These are phyloP conservation scores for Carex arenaria DNA, from an alignment of 202 grass and related monocot species.

Conservation along the genomic window DNA sequence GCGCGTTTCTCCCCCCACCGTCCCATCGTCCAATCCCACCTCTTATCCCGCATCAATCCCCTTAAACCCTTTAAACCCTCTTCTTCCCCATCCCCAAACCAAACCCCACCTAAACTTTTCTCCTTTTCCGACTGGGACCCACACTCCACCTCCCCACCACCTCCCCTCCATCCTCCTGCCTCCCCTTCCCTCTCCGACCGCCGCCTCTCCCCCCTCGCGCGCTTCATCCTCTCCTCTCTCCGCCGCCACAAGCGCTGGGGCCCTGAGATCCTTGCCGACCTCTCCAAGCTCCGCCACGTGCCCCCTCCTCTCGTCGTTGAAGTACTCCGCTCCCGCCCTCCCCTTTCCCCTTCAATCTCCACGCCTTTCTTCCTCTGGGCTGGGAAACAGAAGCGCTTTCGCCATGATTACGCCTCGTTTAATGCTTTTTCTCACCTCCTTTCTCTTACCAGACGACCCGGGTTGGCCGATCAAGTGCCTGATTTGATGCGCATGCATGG, in stretches of 20 bases:
- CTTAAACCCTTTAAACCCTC: slow-evolving; percentile 20
- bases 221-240: slow-evolving; percentile 68
- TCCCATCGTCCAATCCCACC: slow-evolving; percentile 43
- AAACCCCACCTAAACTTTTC: not conserved
- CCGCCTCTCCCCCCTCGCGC: slow-evolving; percentile 62
- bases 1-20: slow-evolving; percentile 42
- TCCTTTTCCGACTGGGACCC: slow-evolving; percentile 53
- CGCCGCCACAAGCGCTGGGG: slow-evolving; percentile 59
- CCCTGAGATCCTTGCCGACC: slow-evolving; percentile 44
- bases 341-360: slow-evolving; percentile 48
- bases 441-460: slow-evolving; percentile 35
- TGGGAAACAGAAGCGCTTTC: slow-evolving; percentile 65
- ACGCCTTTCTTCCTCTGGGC: slow-evolving; percentile 89
- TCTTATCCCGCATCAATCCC: slow-evolving; percentile 36
- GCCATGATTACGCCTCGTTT: slow-evolving; percentile 64
- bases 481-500: slow-evolving; percentile 81
- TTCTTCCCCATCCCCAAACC: not conserved
- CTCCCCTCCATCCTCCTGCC: not conserved
- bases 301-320: slow-evolving; percentile 54
- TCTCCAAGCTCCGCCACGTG: slow-evolving; percentile 70
- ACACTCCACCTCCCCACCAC: slow-evolving; percentile 7
- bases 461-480: slow-evolving; percentile 61
- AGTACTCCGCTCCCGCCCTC: slow-evolving; percentile 53
- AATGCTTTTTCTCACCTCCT: slow-evolving; percentile 67
- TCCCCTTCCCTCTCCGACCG: slow-evolving; percentile 38